Percentiles rank a stretch among this genome's conserved stretches.
Conservation (phyloP, 2,329 filamentous ascomycete genomes). For the Penicillium sclerotigenum region DNA sequence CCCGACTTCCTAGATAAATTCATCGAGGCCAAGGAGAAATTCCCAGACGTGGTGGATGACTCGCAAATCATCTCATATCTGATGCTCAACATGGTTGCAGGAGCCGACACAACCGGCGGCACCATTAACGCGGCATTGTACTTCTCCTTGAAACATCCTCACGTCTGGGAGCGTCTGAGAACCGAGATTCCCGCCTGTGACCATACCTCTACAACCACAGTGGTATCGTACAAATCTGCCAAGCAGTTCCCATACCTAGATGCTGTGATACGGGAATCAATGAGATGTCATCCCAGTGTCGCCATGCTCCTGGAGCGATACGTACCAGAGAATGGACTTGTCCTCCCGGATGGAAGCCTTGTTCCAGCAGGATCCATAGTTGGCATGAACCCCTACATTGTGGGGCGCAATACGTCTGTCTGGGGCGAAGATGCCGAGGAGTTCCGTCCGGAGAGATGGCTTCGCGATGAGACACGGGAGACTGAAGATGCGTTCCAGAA, state of each 20-base stretch:
- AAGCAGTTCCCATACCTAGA: constrained; percentile 43
- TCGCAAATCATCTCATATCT: constrained; percentile 37
- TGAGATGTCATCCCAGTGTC: constrained; percentile 50
- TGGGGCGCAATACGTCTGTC: constrained; percentile 38
- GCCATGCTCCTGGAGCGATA: constrained; percentile 51
- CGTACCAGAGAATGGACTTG: constrained; percentile 38
- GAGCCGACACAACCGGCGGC: constrained; percentile 39
- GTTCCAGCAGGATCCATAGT: constrained; percentile 36
- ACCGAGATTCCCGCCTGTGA: constrained; percentile 9
- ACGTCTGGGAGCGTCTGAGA: constrained; percentile 12
- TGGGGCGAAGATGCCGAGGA: constrained; percentile 48
- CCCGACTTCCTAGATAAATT: constrained; percentile 43
- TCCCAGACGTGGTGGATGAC: constrained; percentile 37
- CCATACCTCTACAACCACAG: constrained; percentile 1
- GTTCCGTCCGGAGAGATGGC: constrained; percentile 51
- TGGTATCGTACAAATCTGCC: constrained; percentile 17
- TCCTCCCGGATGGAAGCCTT: constrained; percentile 27
- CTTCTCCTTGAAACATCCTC: constrained; percentile 18
- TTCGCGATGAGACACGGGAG: constrained; percentile 34
- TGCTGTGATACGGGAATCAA: constrained; percentile 52
- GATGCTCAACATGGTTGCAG: constrained; percentile 35
- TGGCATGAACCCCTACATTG: constrained; percentile 36
- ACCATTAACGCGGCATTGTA: constrained; percentile 29
- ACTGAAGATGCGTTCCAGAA: constrained; percentile 32
- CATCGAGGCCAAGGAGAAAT: constrained; percentile 36